Evolutionary conservation across 1,284 basidiomycete genomes (phyloP), one percentile per base, ranked within the genome.

Genomic region (Trametes hirsuta): DNA sequence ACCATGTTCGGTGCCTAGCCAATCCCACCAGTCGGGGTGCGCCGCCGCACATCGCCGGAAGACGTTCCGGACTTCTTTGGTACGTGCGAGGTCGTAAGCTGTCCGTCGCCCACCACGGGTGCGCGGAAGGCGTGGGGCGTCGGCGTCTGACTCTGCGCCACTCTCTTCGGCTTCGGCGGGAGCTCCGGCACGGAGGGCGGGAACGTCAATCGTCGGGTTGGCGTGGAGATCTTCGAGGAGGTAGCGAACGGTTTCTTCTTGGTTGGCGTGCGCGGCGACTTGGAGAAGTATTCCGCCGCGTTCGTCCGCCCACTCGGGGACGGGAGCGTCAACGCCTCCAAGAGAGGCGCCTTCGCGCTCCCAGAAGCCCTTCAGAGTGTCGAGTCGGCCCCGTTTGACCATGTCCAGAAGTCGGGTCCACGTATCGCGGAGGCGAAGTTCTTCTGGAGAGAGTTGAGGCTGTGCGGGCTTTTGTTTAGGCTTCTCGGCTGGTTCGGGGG

Each of bases 11-110:
- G 82, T 81, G 1, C 87, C 87, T 47, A 92, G 82, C 97, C 97
- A 99, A 72, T 97, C 91, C 86, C 89, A 95, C 87, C 87, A 86
- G 36, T 91, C 90, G 0, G 94, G 90, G 69, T 95, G 84, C 15
- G 85, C 81, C 47, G 86, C 89, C 4, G 95, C 95, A 66, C 86
- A 84, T 1, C 95, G 86, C 37, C 97, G 86, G 75, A 98, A 99
- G 39, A 94, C 84, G 71, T 97, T 92, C 30, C 97, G 86, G 0
- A 91, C 82, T 0, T 74, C 81, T 53, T 89, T 87, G 15, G 84
- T 86, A 21, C 82, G 76, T 14, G 94, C 87, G 15, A 97, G 76
- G 70, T 99, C 94, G 75, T 98, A 99, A 1, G 97, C 93, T 0
- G 89, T 89, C 58, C 87, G 84, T 12, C 77, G 77, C 11, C 76